Base-by-base conservation (phyloP, 805 yeast species). In the Blastobotrys parvus region DNA sequence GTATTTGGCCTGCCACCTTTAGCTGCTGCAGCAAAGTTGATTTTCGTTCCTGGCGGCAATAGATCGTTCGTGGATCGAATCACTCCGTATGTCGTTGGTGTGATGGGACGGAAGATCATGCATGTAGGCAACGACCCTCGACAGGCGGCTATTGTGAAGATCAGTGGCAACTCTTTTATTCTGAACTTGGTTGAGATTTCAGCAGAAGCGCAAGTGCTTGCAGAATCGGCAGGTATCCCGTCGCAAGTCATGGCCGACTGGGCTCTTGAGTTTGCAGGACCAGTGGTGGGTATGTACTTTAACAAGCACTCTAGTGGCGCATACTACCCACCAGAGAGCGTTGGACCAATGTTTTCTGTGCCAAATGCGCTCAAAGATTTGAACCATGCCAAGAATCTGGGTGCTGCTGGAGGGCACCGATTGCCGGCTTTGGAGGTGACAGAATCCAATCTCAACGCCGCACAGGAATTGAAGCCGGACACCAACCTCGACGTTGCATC, bases 1-100 rank as follows among this genome's bases (percentile, higher is more conserved):
- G 61, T 57, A 38, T 57, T 57, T 41, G 61, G 61, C 13, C 56
- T 57, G 11, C 50, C 54, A 10, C 56, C 59, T 7, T 43, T 53
- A 29, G 59, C 61, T 2, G 47, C 45, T 8, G 54, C 55, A 3
- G 59, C 51, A 7, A 41, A 45, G 33, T 50, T 57, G 3, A 45
- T 57, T 16, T 52, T 57, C 43, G 52, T 47, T 17, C 45, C 54
- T 6, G 44, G 58, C 7, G 62, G 62, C 3, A 43, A 50, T 11
- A 46, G 49, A 42, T 22, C 21, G 10, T 53, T 48, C 13, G 47
- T 58, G 25, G 56, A 45, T 18, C 30, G 36, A 18, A 41, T 55
- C 23, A 33, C 37, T 37, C 57, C 58, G 6, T 56, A 47, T 40
- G 36, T 53, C 16, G 49, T 39, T 5, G 49, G 53, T 54, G 38